A percentile compares a stretch with the other conserved stretches of the same genome.
Conservation (phyloP, 2,329 filamentous ascomycete species). For the Cadophora sp. region DNA sequence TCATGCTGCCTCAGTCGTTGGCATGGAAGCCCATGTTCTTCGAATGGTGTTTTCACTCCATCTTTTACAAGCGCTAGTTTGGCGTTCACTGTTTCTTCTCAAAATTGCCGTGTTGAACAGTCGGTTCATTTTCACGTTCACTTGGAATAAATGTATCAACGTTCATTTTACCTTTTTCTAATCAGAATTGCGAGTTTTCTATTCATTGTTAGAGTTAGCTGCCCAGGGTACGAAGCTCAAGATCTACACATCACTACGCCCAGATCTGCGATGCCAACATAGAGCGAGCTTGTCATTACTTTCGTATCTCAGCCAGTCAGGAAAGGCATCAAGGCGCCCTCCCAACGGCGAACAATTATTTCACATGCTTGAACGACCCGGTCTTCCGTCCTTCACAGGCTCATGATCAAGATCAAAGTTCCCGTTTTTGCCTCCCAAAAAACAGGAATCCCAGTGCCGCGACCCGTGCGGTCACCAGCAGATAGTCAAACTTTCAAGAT, state of each 20-base stretch:
- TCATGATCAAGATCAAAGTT: background rate
- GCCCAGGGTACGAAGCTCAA: background rate
- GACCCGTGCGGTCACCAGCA: background rate
- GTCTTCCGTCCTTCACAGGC: background rate
- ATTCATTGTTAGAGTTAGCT: background rate
- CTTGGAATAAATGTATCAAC: background rate
- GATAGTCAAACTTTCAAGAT: background rate
- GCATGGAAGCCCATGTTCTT: background rate
- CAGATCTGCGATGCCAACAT: background rate
- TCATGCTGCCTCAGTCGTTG: no score
- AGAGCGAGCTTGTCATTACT: background rate
- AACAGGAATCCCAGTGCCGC: no score
- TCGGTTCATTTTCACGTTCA: background rate
- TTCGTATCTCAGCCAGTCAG: conserved; percentile 1
- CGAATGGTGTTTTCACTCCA: background rate
- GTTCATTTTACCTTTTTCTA: background rate
- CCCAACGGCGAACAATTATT: background rate
- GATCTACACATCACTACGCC: conserved; percentile 6
- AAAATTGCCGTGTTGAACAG: background rate
- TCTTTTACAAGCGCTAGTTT: background rate
- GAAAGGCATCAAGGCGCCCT: background rate
- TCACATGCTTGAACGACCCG: background rate
- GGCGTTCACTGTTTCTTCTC: background rate
- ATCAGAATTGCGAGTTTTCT: background rate
- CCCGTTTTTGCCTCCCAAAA: no score